phyloP scores from a whole-genome alignment of 345 rosid genomes.

The Capsella bursapastoris region DNA sequence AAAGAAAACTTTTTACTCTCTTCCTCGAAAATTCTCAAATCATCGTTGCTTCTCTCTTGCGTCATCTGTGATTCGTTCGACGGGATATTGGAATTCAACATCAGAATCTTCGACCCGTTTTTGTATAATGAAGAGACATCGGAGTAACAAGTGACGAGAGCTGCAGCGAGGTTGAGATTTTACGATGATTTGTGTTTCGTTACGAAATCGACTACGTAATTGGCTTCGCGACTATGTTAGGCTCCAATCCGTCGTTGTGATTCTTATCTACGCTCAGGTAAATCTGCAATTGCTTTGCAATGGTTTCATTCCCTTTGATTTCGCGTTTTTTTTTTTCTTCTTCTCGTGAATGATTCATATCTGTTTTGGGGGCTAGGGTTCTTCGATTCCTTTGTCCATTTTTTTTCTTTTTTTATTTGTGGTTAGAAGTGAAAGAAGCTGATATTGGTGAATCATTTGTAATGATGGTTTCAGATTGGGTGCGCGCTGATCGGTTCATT shows the following conservation, averaged over 20 bases:
- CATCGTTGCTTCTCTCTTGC: conserved; percentile 26
- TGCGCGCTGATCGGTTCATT: conserved; percentile 83
- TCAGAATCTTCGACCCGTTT: conserved; percentile 16
- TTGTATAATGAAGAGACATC: conserved; percentile 17
- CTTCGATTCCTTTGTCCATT: conserved; percentile 7
- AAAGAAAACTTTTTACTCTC: conserved; percentile 25
- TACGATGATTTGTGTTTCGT: conserved; percentile 48
- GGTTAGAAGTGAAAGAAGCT: background rate
- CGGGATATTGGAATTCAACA: conserved; percentile 9
- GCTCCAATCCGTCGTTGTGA: conserved; percentile 69
- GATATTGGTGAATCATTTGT: background rate
- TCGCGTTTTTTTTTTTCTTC: background rate
- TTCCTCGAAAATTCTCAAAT: conserved; percentile 7
- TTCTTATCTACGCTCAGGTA: conserved; percentile 86
- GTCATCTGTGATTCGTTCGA: background rate
- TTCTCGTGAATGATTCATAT: background rate
- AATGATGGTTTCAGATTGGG: conserved; percentile 53
- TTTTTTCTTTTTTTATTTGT: background rate
- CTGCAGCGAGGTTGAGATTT: conserved; percentile 24
- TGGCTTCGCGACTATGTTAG: conserved; percentile 76
- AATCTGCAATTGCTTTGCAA: background rate
- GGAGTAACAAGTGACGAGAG: conserved; percentile 18
- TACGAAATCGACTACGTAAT: conserved; percentile 55
- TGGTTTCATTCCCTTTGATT: background rate
- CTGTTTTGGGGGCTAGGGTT: conserved; percentile 34